Evolutionary conservation across 345 rosid genomes (phyloP).

Genomic region (Salix purpurea): DNA sequence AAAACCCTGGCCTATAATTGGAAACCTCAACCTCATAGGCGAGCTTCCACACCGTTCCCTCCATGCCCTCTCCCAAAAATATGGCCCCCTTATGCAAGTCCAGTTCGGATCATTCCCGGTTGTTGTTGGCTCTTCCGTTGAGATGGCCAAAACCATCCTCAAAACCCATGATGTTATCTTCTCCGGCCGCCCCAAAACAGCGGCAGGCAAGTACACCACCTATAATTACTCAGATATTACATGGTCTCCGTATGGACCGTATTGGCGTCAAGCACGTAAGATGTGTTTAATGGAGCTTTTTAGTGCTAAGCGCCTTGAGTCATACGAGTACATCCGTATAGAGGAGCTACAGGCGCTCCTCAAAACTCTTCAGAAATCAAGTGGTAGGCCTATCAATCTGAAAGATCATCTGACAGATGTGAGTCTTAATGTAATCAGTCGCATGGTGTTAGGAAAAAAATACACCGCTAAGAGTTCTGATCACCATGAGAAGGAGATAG

Average conservation of each 20-base stretch:
- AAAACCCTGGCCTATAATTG: conserved; percentile 61
- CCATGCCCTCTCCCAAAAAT: conserved; percentile 48
- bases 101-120: conserved; percentile 51
- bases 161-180: conserved; percentile 52
- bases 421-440: conserved; percentile 54
- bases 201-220: conserved; percentile 64
- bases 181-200: conserved; percentile 40
- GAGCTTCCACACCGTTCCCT: conserved; percentile 59
- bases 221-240: conserved; percentile 58
- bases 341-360: conserved; percentile 42
- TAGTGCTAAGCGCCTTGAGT: conserved; percentile 54
- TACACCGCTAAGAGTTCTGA: conserved; percentile 34
- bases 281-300: conserved; percentile 59
- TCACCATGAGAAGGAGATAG: conserved; percentile 24
- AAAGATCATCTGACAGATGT: conserved; percentile 43
- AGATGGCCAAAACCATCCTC: conserved; percentile 47
- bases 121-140: conserved; percentile 49
- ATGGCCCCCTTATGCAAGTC: conserved; percentile 59
- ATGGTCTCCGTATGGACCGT: conserved; percentile 63
- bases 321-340: conserved; percentile 49
- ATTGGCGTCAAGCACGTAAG: conserved; percentile 65
- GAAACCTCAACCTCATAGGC: conserved; percentile 63
- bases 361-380: conserved; percentile 12
- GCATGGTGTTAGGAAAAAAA: conserved; percentile 65
- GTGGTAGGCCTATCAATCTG: conserved; percentile 20